Conservation (phyloP, 768 basidiomycete genomes). For the Pleurotus eryngii region DNA sequence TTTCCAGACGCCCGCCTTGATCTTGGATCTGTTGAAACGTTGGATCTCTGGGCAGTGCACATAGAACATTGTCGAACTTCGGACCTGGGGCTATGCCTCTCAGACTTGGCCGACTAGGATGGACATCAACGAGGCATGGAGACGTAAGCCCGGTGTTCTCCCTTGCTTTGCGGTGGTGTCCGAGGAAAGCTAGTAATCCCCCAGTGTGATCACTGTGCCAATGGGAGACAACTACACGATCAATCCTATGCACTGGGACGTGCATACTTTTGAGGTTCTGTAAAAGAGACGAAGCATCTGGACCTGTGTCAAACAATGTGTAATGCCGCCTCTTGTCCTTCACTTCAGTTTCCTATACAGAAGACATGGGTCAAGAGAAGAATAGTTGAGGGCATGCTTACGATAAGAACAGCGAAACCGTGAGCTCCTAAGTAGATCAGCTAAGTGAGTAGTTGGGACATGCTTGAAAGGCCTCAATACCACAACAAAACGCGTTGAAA, state of each 20-base stretch:
- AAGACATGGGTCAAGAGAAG: background rate
- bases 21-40: constrained; percentile 61
- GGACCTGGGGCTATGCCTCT: constrained; percentile 74
- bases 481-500: constrained; percentile 68
- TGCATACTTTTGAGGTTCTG: constrained; percentile 67
- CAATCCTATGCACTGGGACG: constrained; percentile 48
- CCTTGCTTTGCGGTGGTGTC: constrained; percentile 30
- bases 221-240: constrained; percentile 67
- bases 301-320: constrained; percentile 84
- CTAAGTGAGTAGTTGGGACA: background rate
- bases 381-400: constrained; percentile 26
- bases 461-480: constrained; percentile 12
- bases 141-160: constrained; percentile 9
- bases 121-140: constrained; percentile 62
- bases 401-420: constrained; percentile 80
- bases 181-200: constrained; percentile 65
- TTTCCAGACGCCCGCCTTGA: constrained; percentile 54
- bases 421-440: constrained; percentile 56
- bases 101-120: constrained; percentile 70
- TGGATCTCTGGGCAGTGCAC: constrained; percentile 66
- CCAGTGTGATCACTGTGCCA: constrained; percentile 82
- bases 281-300: constrained; percentile 71
- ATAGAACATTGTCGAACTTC: constrained; percentile 51
- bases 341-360: constrained; percentile 53
- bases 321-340: constrained; percentile 39